Base-by-base conservation (phyloP, 1,139 yeast genomes). In the Taphrina communis region DNA sequence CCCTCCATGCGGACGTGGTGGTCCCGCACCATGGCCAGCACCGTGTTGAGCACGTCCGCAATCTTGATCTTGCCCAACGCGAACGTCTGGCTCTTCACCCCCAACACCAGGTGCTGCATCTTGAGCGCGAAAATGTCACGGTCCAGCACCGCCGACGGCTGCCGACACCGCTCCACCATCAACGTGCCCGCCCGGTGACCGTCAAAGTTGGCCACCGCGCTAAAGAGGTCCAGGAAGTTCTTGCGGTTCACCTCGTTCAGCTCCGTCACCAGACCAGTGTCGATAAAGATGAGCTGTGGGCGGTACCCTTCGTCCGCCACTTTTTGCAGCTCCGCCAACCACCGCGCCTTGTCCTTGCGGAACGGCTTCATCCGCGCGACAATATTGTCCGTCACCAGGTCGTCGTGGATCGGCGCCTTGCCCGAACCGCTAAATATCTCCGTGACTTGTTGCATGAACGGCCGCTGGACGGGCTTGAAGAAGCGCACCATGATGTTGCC, bases 1-100 rank as follows among this genome's bases (percentile, higher is more conserved):
- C 97, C 96, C 76, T 94, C 99, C 97, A 95, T 90, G 76, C 97
- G 84, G 25, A 94, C 99, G 77, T 95, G 99, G 77, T 94, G 99
- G 19, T 82, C 82, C 70, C 98, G 83, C 19, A 95, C 98, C 97
- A 94, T 92, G 1, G 87, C 82, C 71, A 94, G 82, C 81, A 94
- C 94, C 75, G 87, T 89, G 73, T 92, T 95, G 70, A 94, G 81
- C 71, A 95, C 82, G 76, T 93, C 98, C 2, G 98, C 98, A 72
- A 94, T 89, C 62, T 95, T 89, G 31, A 95, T 89, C 68, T 91
- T 89, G 0, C 99, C 99, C 69, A 94, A 81, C 0, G 98, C 91
- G 77, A 94, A 94, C 0, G 99, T 93, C 70, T 97, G 82, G 76
- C 88, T 85, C 76, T 90, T 91, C 77, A 94, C 90, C 75, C 88